Evolutionary conservation across 257 asterid species (phyloP), one percentile per base, ranked within the genome.

Genomic region (Gentiana macrophylla): DNA sequence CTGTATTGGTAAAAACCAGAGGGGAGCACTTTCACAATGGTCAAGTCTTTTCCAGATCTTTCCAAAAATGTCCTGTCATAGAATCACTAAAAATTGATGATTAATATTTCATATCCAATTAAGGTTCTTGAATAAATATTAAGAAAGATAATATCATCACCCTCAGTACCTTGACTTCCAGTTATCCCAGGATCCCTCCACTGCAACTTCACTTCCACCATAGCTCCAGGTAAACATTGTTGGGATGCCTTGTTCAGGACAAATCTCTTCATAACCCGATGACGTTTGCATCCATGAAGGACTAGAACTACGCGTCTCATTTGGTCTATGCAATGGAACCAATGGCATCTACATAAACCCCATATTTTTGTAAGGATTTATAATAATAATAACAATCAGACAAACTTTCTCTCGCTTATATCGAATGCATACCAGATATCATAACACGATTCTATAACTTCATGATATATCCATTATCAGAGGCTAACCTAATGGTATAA

Each of bases 161-260:
- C 6, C 32, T 53, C 8, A 61, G 44, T 13, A 88, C 99, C 95
- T 88, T 50, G 95, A 73, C 70, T 80, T 88, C 95, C 99, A 92
- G 70, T 80, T 70, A 74, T 92, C 97, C 99, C 99, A 92, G 15
- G 99, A 92, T 46, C 99, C 99, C 76, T 88, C 99, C 57, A 92
- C 86, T 2, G 82, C 72, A 60, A 88, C 94, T 52, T 92, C 97
- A 56, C 80, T 80, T 61, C 94, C 97, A 52, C 79, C 99, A 59
- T 75, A 61, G 67, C 87, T 68, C 99, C 99, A 92, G 32, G 84
- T 83, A 68, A 92, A 81, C 94, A 92, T 84, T 59, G 95, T 85
- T 49, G 99, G 99, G 68, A 92, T 79, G 33, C 94, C 82, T 65
- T 83, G 90, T 67, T 83, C 99, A 49, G 67, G 61, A 56, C 45